Base-by-base conservation (phyloP, 2,329 filamentous ascomycete species). In the Colletotrichum destructivum region DNA sequence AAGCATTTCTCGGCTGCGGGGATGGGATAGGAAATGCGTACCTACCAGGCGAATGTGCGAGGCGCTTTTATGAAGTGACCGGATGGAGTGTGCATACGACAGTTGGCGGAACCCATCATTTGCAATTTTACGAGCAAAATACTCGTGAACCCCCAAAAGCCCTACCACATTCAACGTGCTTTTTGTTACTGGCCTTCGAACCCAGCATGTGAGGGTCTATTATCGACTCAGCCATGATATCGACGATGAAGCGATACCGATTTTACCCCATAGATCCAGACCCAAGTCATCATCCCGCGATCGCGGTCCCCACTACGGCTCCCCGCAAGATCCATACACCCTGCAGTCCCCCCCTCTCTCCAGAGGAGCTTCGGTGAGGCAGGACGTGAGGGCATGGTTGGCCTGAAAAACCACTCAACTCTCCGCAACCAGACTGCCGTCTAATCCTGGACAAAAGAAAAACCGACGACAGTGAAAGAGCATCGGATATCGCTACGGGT, bases 251-350 rank as follows among this genome's bases (percentile, higher is more conserved):
- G 55, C 12, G n/a, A 38, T 42, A 44, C 35, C 8, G n/a, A 23
- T n/a, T 66, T 66, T 69, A 55, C 67, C 62, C 67, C 31, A 31
- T 31, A 44, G 62, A 49, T 31, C 31, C 5, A 31, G 31, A 42
- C n/a, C 11, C 47, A 49, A 18, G n/a, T 49, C 54, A 31, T 65
- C 52, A 54, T 23, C 66, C 55, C 62, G 49, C 62, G n/a, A 40
- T 35, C 35, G 35, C 31, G 46, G 35, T 62, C 46, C 13, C 46
- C 60, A 62, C 35, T 9, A 42, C 38, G 52, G 35, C 21, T 40
- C 65, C 69, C 65, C 69, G 59, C 69, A 54, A 69, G 59, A 69
- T 46, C 65, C 65, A 71, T 67, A 26, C 57, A 26, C 63, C 54
- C 49, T 16, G 57, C 49, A 57, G 35, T n/a, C 21, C 40, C 40